A percentile compares a stretch with the other conserved stretches of the same genome.
These are phyloP conservation scores for Neurospora terricola DNA, from an alignment of 495 filamentous ascomycete species.

Conservation along the genomic window DNA sequence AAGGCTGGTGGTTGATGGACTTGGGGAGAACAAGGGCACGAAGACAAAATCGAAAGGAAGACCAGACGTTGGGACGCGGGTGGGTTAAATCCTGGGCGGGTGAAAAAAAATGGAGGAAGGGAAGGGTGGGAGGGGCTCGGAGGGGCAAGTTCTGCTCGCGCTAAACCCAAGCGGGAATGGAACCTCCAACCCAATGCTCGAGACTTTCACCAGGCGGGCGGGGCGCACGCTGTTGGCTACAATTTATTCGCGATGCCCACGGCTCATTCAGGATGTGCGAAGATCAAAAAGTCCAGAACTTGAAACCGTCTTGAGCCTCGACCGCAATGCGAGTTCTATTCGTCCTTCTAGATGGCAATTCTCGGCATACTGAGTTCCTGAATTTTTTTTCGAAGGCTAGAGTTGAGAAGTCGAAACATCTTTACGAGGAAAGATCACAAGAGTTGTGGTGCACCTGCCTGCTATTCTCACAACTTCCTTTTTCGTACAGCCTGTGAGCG, in stretches of 20 bases:
- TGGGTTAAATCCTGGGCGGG: conserved; percentile 6
- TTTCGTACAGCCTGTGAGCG: background rate
- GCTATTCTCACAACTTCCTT: background rate
- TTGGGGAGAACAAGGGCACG: background rate
- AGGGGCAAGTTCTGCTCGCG: conserved; percentile 23
- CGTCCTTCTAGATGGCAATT: background rate
- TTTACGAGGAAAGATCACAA: background rate
- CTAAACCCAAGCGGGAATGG: conserved; percentile 6
- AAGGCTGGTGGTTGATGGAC: conserved; percentile 2
- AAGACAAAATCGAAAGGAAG: conserved; percentile 8
- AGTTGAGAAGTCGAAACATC: background rate
- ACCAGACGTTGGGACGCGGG: conserved; percentile 1
- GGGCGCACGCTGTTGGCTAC: background rate
- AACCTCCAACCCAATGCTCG: background rate
- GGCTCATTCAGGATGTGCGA: background rate
- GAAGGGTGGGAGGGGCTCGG: conserved; percentile 16
- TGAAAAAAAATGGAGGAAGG: conserved; percentile 7
- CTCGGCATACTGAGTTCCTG: background rate
- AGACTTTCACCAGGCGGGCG: background rate
- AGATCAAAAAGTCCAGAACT: background rate
- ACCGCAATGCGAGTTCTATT: background rate
- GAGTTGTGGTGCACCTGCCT: background rate
- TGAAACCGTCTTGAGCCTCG: background rate
- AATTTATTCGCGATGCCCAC: background rate
- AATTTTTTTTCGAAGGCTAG: background rate